Conservation (phyloP, 176 grass and related monocot genomes). For the Tillandsia fasciculata region DNA sequence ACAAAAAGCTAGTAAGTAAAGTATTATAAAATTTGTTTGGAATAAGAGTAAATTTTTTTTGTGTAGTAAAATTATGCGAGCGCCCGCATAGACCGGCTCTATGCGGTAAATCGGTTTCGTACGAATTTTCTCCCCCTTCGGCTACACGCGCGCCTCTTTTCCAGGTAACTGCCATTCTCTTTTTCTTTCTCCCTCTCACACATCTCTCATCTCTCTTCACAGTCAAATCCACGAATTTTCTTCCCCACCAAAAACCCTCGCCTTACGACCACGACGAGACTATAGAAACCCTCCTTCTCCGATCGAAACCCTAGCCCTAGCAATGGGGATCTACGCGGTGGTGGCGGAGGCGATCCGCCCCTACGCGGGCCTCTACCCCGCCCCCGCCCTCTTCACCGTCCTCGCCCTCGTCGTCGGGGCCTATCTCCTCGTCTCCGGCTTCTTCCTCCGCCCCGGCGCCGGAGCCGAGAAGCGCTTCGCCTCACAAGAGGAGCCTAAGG, state of each 20-base stretch:
- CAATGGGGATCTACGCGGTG: constrained; percentile 22
- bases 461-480: constrained; percentile 6
- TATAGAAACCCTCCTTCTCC: too few species aligned
- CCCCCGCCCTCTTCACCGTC: constrained; percentile 59
- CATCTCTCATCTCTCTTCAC: neutral
- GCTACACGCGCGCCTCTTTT: neutral
- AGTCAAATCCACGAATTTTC: neutral
- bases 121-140: neutral
- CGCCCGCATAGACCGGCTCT: too few species aligned
- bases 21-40: too few species aligned
- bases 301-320: neutral
- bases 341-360: constrained; percentile 38
- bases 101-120: neutral
- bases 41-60: too few species aligned
- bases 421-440: constrained; percentile 63
- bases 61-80: too few species aligned
- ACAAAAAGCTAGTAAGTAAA: too few species aligned
- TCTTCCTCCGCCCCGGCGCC: constrained; percentile 48
- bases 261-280: too few species aligned
- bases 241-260: neutral
- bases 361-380: constrained; percentile 78
- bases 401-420: constrained; percentile 64
- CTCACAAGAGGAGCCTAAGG: neutral
- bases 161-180: neutral
- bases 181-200: neutral